Conservation (phyloP, 1,284 basidiomycete species). For the Athelia sp. region DNA sequence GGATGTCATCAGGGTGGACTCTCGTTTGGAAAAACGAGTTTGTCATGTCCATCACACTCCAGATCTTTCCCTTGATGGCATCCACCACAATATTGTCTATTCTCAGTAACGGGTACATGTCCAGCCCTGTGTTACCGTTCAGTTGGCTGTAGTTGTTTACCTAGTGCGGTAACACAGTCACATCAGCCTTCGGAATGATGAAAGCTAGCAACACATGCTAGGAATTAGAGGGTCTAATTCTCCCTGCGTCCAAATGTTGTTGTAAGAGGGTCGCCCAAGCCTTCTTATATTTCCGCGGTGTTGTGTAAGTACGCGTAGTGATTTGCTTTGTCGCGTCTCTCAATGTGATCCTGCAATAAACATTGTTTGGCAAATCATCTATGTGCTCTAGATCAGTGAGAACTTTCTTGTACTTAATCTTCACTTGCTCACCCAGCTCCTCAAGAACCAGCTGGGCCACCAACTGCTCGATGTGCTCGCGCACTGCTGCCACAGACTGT, state of each 20-base stretch:
- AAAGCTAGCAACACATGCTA: slow-evolving; percentile 4
- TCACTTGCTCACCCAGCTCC: not conserved
- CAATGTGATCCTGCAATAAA: slow-evolving; percentile 14
- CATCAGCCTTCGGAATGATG: not conserved
- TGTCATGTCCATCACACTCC: not conserved
- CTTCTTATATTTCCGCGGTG: slow-evolving; percentile 6
- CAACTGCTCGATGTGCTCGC: not conserved
- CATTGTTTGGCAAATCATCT: slow-evolving; percentile 10
- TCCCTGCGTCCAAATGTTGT: slow-evolving; percentile 11
- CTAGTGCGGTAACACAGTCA: slow-evolving; percentile 3
- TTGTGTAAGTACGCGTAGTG: slow-evolving; percentile 9
- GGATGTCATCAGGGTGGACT: not conserved
- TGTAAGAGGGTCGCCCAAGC: slow-evolving; percentile 9
- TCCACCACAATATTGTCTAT: not conserved
- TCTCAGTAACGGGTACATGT: not conserved
- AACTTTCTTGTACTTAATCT: not conserved
- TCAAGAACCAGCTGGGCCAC: not conserved
- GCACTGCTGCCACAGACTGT: not conserved
- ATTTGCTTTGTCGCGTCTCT: slow-evolving; percentile 15
- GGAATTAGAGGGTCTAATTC: slow-evolving; percentile 9
- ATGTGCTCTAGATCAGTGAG: slow-evolving; percentile 11
- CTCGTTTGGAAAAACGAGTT: not conserved
- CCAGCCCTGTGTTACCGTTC: not conserved
- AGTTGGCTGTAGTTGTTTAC: slow-evolving; percentile 3
- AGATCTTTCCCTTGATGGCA: not conserved